Conservation (phyloP, 805 yeast species). For the Lipomyces yamadae region DNA sequence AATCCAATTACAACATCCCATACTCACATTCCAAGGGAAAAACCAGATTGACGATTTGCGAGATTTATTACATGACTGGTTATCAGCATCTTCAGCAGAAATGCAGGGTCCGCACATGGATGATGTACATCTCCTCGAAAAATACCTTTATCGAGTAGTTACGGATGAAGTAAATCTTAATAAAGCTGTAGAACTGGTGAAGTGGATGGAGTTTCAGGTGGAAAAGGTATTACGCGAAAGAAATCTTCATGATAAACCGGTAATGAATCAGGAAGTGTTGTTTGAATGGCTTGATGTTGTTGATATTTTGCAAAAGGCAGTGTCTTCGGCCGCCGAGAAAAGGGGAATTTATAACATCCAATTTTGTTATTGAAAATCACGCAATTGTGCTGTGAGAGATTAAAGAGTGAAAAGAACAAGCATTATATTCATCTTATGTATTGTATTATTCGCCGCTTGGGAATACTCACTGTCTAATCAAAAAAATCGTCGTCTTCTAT, state of each 20-base stretch:
- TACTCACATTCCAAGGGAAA: slow-evolving; percentile 45
- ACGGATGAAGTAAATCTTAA: slow-evolving; percentile 42
- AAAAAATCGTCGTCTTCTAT: not conserved
- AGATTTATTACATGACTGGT: slow-evolving; percentile 49
- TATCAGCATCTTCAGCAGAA: slow-evolving; percentile 41
- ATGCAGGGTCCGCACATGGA: slow-evolving; percentile 50
- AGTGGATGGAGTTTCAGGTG: slow-evolving; percentile 25
- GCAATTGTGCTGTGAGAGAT: no score
- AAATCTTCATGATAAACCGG: not conserved
- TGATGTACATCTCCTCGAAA: slow-evolving; percentile 49
- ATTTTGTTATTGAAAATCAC: not conserved
- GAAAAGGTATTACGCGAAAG: not conserved
- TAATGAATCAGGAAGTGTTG: not conserved
- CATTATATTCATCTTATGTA: no score
- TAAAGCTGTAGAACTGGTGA: slow-evolving; percentile 37
- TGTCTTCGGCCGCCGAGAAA: not conserved
- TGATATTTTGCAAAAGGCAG: not conserved
- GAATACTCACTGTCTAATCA: not conserved
- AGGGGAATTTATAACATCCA: slow-evolving; percentile 6
- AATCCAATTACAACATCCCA: slow-evolving; percentile 28
- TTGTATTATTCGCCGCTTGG: not conserved
- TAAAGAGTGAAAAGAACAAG: no score
- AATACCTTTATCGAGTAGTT: slow-evolving; percentile 45
- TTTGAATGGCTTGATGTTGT: slow-evolving; percentile 3
- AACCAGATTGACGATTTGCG: slow-evolving; percentile 47